Conservation (phyloP, 805 yeast species). For the Ogataea paradorogensis region DNA sequence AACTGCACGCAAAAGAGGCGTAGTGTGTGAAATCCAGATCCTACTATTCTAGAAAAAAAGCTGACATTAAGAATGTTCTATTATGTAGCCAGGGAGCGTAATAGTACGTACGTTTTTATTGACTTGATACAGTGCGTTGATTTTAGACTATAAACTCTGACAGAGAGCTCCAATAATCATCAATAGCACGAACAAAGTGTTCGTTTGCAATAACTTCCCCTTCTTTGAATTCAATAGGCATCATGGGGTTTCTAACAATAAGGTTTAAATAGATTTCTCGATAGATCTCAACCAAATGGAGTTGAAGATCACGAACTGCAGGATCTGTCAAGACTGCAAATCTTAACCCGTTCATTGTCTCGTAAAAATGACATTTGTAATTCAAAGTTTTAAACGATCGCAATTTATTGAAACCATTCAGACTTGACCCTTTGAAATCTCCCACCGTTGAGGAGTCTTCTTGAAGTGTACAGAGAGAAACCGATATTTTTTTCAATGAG, state of each 20-base stretch:
- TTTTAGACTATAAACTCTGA: constrained; percentile 22
- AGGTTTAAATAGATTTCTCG: constrained; percentile 53
- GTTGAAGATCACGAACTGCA: constrained; percentile 50
- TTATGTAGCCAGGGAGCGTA: neutral
- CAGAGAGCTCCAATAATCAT: constrained; percentile 37
- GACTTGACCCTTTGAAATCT: constrained; percentile 13
- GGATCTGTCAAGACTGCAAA: constrained; percentile 74
- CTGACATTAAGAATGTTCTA: neutral
- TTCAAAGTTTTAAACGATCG: constrained; percentile 63
- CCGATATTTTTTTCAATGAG: constrained; percentile 73
- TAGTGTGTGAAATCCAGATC: neutral
- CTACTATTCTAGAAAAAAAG: neutral
- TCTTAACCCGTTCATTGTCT: constrained; percentile 75
- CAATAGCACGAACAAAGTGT: constrained; percentile 54
- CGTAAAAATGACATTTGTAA: constrained; percentile 76
- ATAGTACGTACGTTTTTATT: too few relatives aligned
- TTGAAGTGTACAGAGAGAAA: constrained; percentile 23
- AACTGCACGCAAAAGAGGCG: neutral
- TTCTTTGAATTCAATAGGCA: constrained; percentile 56
- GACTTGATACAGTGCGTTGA: neutral
- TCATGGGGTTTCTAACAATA: constrained; percentile 59
- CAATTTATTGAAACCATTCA: constrained; percentile 32
- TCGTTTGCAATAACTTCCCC: constrained; percentile 54
- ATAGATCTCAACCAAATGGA: constrained; percentile 57
- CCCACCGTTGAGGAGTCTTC: constrained; percentile 1